Percentiles rank a stretch among this genome's conserved stretches.
Evolutionary conservation across 192 early-diverging fungal genomes (phyloP).

Genomic region (Coemansia sp.): DNA sequence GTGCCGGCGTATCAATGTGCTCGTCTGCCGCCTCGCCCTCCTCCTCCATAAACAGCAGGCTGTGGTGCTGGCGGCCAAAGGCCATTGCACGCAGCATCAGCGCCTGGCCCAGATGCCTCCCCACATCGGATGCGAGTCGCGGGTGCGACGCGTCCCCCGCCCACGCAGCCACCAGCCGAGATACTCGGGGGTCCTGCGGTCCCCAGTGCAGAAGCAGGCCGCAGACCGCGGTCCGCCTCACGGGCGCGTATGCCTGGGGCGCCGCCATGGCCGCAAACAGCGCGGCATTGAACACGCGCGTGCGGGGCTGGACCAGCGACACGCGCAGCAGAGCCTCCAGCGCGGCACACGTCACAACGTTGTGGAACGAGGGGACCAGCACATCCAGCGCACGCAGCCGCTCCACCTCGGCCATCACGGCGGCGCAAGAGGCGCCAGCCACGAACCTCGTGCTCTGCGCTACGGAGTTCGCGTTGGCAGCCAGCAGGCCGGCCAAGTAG

Average conservation of each 20-base stretch:
- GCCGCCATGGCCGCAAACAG: constrained; percentile 71
- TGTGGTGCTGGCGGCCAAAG: constrained; percentile 44
- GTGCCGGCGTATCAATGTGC: constrained; percentile 46
- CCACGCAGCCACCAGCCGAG: constrained; percentile 24
- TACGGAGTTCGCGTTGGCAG: constrained; percentile 63
- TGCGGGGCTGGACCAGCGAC: constrained; percentile 56
- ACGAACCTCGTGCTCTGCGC: constrained; percentile 42
- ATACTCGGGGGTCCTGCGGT: constrained; percentile 4
- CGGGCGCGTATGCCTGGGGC: constrained; percentile 66
- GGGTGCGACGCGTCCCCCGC: constrained; percentile 12
- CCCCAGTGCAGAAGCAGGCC: constrained; percentile 72
- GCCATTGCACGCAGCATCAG: constrained; percentile 38
- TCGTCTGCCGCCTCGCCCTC: constrained; percentile 26
- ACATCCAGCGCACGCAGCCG: constrained; percentile 74
- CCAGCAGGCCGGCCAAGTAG: constrained; percentile 74
- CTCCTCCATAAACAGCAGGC: constrained; percentile 36
- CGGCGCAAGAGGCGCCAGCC: constrained; percentile 1
- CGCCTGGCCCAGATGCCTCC: constrained; percentile 9
- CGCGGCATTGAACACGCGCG: constrained; percentile 66
- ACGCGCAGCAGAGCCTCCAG: constrained; percentile 71
- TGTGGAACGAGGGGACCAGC: constrained; percentile 83
- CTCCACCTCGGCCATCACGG: constrained; percentile 65
- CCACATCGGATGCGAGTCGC: constrained; percentile 6
- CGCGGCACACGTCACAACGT: constrained; percentile 76
- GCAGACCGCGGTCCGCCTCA: constrained; percentile 73